Percentiles rank a stretch among this genome's conserved stretches.
These are phyloP conservation scores for Didymella glomerata DNA, from an alignment of 2,329 filamentous ascomycete species.

Conservation along the genomic window DNA sequence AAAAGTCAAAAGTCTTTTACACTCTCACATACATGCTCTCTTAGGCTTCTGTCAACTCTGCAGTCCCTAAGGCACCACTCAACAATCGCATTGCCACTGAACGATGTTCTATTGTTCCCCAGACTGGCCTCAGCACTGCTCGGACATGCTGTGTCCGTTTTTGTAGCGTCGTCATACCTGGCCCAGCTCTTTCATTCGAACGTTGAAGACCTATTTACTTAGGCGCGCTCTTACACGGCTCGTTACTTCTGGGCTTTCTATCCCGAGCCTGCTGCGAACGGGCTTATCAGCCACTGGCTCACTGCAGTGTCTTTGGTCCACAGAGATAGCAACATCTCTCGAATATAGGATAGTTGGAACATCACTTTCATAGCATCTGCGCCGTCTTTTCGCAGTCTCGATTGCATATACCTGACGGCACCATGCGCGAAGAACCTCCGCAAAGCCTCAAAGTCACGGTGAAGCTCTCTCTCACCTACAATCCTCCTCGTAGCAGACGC, in stretches of 20 bases:
- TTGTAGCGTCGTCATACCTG: neutral
- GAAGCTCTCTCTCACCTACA: constrained; percentile 6
- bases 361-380: neutral
- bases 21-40: neutral
- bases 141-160: neutral
- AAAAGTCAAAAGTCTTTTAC: neutral
- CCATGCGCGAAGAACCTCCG: neutral
- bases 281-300: neutral
- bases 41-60: neutral
- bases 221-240: neutral
- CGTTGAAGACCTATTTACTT: neutral
- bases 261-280: neutral
- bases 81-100: neutral
- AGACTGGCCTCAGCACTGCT: neutral
- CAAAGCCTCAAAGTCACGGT: neutral
- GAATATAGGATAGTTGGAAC: neutral
- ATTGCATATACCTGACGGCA: neutral
- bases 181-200: neutral
- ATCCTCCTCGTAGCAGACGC: neutral
- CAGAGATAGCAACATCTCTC: neutral
- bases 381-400: neutral
- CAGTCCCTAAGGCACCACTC: neutral
- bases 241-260: neutral
- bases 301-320: neutral
- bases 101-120: neutral